Evolutionary conservation across 805 yeast species (phyloP).

Genomic region (Candida glaebosa): DNA sequence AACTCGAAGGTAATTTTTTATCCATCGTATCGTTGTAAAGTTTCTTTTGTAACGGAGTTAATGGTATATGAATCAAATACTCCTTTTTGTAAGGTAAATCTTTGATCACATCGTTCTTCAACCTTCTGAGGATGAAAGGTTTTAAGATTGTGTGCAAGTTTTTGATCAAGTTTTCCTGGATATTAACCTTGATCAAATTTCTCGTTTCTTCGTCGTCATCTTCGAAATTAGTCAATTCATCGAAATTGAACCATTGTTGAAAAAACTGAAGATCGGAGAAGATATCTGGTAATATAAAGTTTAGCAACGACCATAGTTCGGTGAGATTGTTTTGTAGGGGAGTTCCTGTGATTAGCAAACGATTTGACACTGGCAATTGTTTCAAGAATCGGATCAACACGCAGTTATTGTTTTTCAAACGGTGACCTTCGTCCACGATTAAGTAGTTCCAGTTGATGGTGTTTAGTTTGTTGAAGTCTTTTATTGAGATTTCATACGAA

Average conservation of each 20-base stretch:
- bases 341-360: conserved; percentile 89
- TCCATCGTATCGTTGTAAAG: conserved; percentile 55
- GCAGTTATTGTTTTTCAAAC: conserved; percentile 83
- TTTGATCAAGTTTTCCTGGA: conserved; percentile 52
- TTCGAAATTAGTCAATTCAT: conserved; percentile 41
- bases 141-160: conserved; percentile 84
- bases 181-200: conserved; percentile 54
- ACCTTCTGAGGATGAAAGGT: conserved; percentile 81
- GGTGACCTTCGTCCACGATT: conserved; percentile 94
- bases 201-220: conserved; percentile 41
- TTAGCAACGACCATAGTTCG: conserved; percentile 89
- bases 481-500: conserved; percentile 75
- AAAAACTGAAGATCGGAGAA: conserved; percentile 86
- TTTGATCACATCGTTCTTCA: conserved; percentile 69
- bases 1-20: conserved; percentile 40
- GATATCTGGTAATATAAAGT: conserved; percentile 89
- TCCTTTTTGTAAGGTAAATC: conserved; percentile 87
- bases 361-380: conserved; percentile 60
- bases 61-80: conserved; percentile 70
- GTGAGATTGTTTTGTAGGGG: conserved; percentile 89
- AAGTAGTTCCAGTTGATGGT: conserved; percentile 70
- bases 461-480: conserved; percentile 58
- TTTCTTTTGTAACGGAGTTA: conserved; percentile 61
- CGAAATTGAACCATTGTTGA: conserved; percentile 92
- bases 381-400: conserved; percentile 70